Percentiles rank a stretch among this genome's conserved stretches.
phyloP scores from a whole-genome alignment of 2,329 filamentous ascomycete genomes.

The Tolypocladium tropicale region DNA sequence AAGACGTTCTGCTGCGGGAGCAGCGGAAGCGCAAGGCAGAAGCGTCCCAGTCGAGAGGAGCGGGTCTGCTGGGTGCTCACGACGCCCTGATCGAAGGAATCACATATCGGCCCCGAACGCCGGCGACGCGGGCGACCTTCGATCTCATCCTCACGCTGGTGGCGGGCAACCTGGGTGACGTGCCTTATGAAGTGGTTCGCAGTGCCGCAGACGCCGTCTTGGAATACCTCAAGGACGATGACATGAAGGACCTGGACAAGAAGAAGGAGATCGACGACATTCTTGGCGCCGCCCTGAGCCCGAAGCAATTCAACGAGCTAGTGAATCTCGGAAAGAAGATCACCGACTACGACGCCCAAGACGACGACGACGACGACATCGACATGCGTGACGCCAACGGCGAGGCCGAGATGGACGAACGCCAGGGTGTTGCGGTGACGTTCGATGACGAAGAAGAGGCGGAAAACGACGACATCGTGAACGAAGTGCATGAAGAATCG shows the following conservation, averaged over 20 bases:
- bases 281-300: conserved; percentile 67
- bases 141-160: conserved; percentile 90
- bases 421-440: conserved; percentile 92
- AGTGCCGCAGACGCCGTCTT: conserved; percentile 89
- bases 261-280: conserved; percentile 97
- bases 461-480: conserved; percentile 63
- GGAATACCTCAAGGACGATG: conserved; percentile 89
- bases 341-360: conserved; percentile 93
- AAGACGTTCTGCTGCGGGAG: conserved; percentile 73
- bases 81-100: conserved; percentile 87
- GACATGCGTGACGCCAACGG: conserved; percentile 56
- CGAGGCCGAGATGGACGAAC: conserved; percentile 75
- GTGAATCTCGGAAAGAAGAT: conserved; percentile 98
- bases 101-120: conserved; percentile 82
- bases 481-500: conserved; percentile 81
- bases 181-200: conserved; percentile 80
- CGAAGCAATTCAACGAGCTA: conserved; percentile 93
- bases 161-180: conserved; percentile 80
- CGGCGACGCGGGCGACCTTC: conserved; percentile 85
- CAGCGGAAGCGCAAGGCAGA: conserved; percentile 82
- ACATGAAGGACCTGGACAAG: conserved; percentile 94
- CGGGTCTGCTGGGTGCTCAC: conserved; percentile 71
- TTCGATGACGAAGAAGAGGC: conserved; percentile 94
- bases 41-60: conserved; percentile 52
- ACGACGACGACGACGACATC: conserved; percentile 78